Percentiles rank a stretch among this genome's conserved stretches.
phyloP scores from a whole-genome alignment of 805 yeast species.

The Schizosaccharomyces cryophilus region DNA sequence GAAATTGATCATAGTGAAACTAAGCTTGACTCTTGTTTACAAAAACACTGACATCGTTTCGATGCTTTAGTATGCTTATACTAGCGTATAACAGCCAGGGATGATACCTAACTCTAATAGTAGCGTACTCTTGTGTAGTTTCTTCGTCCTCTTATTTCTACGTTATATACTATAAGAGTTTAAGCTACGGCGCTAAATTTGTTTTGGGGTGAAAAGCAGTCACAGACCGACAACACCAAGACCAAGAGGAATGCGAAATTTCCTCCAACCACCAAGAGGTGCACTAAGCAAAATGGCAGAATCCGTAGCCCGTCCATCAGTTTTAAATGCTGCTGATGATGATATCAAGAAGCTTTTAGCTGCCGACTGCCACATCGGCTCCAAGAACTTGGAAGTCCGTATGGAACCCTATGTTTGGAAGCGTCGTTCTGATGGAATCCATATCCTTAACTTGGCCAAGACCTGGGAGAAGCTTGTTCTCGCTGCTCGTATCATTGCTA shows the following conservation, averaged over 20 bases:
- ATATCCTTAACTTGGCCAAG: slow-evolving; percentile 92
- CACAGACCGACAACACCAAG: neutral
- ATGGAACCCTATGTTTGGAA: slow-evolving; percentile 82
- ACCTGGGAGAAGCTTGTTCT: slow-evolving; percentile 93
- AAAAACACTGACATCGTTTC: too few relatives aligned
- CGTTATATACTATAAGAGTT: too few relatives aligned
- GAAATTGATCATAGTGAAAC: too few relatives aligned
- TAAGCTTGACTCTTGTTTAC: too few relatives aligned
- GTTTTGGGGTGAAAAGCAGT: neutral
- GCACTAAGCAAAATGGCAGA: slow-evolving; percentile 1
- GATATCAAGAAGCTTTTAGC: slow-evolving; percentile 98
- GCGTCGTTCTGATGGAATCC: slow-evolving; percentile 99
- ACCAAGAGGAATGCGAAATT: neutral
- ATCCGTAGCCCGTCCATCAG: neutral
- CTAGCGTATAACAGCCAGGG: too few relatives aligned
- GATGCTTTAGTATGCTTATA: too few relatives aligned
- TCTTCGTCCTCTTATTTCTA: too few relatives aligned
- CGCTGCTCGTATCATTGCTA: slow-evolving; percentile 99
- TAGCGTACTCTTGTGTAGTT: too few relatives aligned
- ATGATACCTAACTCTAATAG: too few relatives aligned
- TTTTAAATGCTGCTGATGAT: slow-evolving; percentile 9
- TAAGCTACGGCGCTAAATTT: neutral
- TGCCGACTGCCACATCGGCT: slow-evolving; percentile 97
- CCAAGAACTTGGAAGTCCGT: slow-evolving; percentile 99
- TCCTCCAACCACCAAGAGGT: neutral